Base-by-base conservation (phyloP, 2,329 filamentous ascomycete species). In the Capronia americana region DNA sequence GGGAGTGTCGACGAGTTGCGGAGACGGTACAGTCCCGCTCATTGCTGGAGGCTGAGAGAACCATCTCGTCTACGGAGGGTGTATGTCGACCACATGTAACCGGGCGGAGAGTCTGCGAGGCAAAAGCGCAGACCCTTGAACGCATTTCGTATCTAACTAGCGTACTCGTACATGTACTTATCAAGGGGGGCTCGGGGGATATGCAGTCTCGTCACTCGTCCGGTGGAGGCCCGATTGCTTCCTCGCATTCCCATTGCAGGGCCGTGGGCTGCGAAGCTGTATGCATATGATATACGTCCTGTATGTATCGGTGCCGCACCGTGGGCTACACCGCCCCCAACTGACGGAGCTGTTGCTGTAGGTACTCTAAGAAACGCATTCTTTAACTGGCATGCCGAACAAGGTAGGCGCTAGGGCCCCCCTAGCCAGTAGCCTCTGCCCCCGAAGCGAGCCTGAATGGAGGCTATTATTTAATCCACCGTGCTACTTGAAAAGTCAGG, bases 381-480 rank as follows among this genome's bases (percentile, higher is more conserved):
- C 44, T 20, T 48, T 23, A 11, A 48, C 4, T 23, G 17, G 44
- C 44, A 20, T 0, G 32, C 32, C 32, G 32, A 34, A 34, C 10
- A 34, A 2, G 32, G 32, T 34, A 34, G 32, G 32, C 32, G 32
- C 32, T 34, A 12, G 3, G 10, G 10, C 0, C 28, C 8, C 28
- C 28, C 28, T 24, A 7, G 3, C 48, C 24, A 53, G 48, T 53
- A 53, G 48, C 17, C 48, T n/a, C 20, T 48, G 17, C 14, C 20
- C 44, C 2, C 1, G 6, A 48, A 12, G 32, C 44, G 17, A 48
- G 20, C 50, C 50, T 12, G 23, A 24, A 28, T 17, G 10, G n/a
- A 14, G 28, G 50, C 50, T 30, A 53, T 53, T 53, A 53, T 14
- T 53, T 53, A 53, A 53, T 53, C 50, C 24, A 7, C 44, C 1